A percentile compares a stretch with the other conserved stretches of the same genome.
Evolutionary conservation across 805 yeast species (phyloP).

Genomic region (Saccharomycopsis javanensis): DNA sequence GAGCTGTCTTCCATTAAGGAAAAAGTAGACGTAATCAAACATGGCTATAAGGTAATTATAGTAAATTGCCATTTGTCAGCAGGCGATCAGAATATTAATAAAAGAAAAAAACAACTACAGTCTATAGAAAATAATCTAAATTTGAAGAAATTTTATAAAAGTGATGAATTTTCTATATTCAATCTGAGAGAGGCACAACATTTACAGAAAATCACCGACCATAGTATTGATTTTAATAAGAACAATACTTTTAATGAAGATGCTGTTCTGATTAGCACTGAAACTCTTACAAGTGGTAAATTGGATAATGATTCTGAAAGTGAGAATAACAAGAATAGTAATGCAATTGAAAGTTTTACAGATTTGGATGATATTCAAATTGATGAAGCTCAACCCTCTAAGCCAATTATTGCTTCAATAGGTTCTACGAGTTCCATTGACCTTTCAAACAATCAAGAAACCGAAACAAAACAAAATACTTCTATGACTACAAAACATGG

Average conservation of each 20-base stretch:
- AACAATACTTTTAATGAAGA: neutral
- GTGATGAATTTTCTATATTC: slow-evolving; percentile 9
- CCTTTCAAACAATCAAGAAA: neutral
- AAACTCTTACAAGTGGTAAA: slow-evolving; percentile 9
- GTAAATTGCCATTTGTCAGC: slow-evolving; percentile 48
- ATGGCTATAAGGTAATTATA: slow-evolving; percentile 28
- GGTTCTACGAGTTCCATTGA: neutral
- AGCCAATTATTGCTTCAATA: neutral
- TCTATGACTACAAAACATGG: neutral
- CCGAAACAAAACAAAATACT: neutral
- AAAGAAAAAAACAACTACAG: slow-evolving; percentile 37
- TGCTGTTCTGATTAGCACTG: slow-evolving; percentile 9
- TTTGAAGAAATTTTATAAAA: slow-evolving; percentile 21
- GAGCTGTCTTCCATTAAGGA: no score
- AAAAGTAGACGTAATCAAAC: slow-evolving; percentile 21
- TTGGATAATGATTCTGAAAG: neutral
- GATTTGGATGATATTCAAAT: neutral
- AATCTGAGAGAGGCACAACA: slow-evolving; percentile 3
- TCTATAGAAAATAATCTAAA: slow-evolving; percentile 29
- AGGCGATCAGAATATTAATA: slow-evolving; percentile 34
- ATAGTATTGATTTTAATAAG: neutral
- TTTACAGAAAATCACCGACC: neutral
- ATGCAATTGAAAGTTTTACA: neutral
- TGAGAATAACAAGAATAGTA: neutral
- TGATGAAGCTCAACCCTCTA: neutral